A percentile compares a stretch with the other conserved stretches of the same genome.
Evolutionary conservation across 106 monocot genomes (phyloP).

Genomic region (Apostasia ramifera): DNA sequence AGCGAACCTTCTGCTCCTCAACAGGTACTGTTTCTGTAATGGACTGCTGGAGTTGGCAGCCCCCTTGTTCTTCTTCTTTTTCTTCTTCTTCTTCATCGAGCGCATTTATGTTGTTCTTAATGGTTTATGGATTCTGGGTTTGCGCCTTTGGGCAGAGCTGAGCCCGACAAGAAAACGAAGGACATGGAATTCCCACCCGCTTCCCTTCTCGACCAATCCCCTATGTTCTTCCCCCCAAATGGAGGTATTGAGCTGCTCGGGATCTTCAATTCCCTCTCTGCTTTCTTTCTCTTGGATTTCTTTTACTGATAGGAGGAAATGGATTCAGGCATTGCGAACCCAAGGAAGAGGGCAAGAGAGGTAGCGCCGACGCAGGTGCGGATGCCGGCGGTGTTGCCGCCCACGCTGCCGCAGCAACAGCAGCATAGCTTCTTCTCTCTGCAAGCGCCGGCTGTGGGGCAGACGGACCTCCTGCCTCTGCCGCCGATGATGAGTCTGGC

Average conservation of each 20-base stretch:
- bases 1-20: constrained; percentile 34
- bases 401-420: constrained; percentile 10
- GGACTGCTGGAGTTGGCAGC: not conserved
- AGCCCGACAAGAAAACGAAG: constrained; percentile 10
- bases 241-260: not conserved
- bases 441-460: not conserved
- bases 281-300: not conserved
- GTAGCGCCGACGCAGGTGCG: not conserved
- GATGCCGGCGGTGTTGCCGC: not conserved
- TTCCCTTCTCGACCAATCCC: not conserved
- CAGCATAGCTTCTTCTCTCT: not conserved
- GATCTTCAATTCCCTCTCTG: not conserved
- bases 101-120: not conserved
- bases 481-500: constrained; percentile 5
- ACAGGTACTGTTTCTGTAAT: constrained; percentile 30
- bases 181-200: constrained; percentile 11
- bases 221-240: constrained; percentile 7
- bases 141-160: not conserved
- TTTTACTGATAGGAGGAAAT: not conserved
- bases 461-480: not conserved
- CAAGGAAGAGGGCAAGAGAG: constrained; percentile 35
- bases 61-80: not conserved
- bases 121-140: not conserved
- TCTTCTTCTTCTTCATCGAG: not conserved
- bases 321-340: constrained; percentile 18